Evolutionary conservation across 306 rosid genomes (phyloP).

Genomic region (Trichosanthes cucumerina): DNA sequence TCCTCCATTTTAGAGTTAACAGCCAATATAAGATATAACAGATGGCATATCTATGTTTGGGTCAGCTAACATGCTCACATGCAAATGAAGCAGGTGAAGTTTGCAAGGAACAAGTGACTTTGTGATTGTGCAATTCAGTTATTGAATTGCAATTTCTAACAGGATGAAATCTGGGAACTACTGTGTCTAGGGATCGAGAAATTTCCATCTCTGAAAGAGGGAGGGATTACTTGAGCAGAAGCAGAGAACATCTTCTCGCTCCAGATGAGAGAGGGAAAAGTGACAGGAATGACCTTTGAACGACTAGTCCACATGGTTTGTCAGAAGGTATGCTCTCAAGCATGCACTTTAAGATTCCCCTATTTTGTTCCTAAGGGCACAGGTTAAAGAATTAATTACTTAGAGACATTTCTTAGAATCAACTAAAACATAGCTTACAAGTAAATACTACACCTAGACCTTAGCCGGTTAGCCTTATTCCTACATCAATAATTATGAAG

Average conservation of each 20-base stretch:
- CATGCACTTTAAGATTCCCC: not conserved
- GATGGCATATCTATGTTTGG: not conserved
- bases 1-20: not conserved
- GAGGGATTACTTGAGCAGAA: not conserved
- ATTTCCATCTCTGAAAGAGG: not conserved
- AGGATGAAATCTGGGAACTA: not conserved
- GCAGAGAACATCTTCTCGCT: not conserved
- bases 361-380: not conserved
- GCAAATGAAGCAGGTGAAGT: not conserved
- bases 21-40: not conserved
- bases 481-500: not conserved
- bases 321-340: not conserved
- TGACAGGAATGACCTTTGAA: not conserved
- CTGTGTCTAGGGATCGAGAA: not conserved
- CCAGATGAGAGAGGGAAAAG: not conserved
- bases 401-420: not conserved
- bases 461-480: not conserved
- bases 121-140: not conserved
- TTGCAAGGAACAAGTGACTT: not conserved
- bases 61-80: not conserved
- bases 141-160: not conserved
- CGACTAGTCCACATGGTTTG: not conserved
- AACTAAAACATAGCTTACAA: not conserved
- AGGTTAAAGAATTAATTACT: not conserved
- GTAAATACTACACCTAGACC: not conserved